These are phyloP conservation scores for Taphrina deformans DNA, from an alignment of 1,139 yeast species.

Conservation along the genomic window DNA sequence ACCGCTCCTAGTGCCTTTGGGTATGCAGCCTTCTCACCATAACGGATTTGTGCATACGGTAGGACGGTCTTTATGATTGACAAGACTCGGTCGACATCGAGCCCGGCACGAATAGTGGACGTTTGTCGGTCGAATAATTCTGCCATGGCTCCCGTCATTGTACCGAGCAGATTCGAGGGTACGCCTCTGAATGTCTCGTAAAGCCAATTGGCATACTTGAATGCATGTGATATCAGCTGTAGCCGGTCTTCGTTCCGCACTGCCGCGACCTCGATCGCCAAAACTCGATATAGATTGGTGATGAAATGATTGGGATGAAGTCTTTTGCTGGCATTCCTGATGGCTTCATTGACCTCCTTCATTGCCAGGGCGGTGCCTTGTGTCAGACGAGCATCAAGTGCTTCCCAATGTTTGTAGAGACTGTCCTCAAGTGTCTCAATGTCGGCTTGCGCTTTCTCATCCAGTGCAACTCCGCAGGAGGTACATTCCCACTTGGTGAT, in stretches of 20 bases:
- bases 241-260: neutral
- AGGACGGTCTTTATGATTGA: constrained; percentile 4
- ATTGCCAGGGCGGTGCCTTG: neutral
- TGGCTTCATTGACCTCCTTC: neutral
- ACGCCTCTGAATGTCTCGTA: neutral
- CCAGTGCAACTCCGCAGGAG: neutral
- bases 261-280: constrained; percentile 15
- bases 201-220: constrained; percentile 10
- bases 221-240: neutral
- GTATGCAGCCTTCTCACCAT: constrained; percentile 27
- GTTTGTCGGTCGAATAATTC: constrained; percentile 11
- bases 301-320: constrained; percentile 10
- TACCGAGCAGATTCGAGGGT: constrained; percentile 9
- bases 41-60: neutral
- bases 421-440: neutral
- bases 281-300: constrained; percentile 3
- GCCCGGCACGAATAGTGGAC: neutral
- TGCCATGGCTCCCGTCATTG: constrained; percentile 22
- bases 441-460: neutral
- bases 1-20: constrained; percentile 5
- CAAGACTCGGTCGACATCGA: constrained; percentile 12
- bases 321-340: neutral
- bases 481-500: neutral
- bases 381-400: neutral
- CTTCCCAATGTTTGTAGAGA: neutral